Evolutionary conservation across 2,329 filamentous ascomycete genomes (phyloP).

Genomic region (Cladosporium sp.): DNA sequence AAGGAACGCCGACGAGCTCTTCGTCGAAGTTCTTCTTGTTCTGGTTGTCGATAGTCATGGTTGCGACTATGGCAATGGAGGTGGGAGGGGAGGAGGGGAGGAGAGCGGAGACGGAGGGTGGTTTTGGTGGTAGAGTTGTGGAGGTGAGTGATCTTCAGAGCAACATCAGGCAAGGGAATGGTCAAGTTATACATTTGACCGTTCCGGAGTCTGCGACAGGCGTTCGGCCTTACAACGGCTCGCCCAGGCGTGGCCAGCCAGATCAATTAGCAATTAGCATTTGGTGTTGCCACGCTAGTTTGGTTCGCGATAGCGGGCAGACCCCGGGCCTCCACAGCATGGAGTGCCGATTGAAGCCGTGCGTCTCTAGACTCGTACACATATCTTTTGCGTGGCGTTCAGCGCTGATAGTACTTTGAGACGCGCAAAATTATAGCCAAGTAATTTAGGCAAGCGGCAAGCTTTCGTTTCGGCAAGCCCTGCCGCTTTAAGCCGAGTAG

Average conservation of each 20-base stretch:
- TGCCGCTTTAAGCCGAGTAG: not conserved
- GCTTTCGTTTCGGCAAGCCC: slow-evolving; percentile 3
- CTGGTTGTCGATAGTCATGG: not conserved
- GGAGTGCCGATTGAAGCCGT: not conserved
- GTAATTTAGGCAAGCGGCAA: not conserved
- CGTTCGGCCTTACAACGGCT: slow-evolving; percentile 9
- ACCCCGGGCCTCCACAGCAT: slow-evolving; percentile 4
- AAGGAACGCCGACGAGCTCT: slow-evolving; percentile 12
- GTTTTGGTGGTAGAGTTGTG: not conserved
- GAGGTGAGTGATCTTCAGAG: not conserved
- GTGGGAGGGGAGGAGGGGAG: not conserved
- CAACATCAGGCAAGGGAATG: not conserved
- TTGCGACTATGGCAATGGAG: not conserved
- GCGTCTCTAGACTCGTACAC: slow-evolving; percentile 1
- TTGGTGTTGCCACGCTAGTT: slow-evolving; percentile 4
- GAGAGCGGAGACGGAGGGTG: not conserved
- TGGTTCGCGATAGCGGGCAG: slow-evolving; percentile 1
- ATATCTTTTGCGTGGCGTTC: slow-evolving; percentile 4
- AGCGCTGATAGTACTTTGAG: not conserved
- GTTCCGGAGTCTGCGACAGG: not conserved
- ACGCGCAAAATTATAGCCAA: slow-evolving; percentile 1
- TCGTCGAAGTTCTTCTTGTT: slow-evolving; percentile 11
- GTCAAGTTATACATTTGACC: slow-evolving; percentile 7
- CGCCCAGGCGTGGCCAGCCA: slow-evolving; percentile 1
- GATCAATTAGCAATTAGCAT: slow-evolving; percentile 6